Base-by-base conservation (phyloP, 805 yeast species). In the Lipomyces spencermartinsiae region DNA sequence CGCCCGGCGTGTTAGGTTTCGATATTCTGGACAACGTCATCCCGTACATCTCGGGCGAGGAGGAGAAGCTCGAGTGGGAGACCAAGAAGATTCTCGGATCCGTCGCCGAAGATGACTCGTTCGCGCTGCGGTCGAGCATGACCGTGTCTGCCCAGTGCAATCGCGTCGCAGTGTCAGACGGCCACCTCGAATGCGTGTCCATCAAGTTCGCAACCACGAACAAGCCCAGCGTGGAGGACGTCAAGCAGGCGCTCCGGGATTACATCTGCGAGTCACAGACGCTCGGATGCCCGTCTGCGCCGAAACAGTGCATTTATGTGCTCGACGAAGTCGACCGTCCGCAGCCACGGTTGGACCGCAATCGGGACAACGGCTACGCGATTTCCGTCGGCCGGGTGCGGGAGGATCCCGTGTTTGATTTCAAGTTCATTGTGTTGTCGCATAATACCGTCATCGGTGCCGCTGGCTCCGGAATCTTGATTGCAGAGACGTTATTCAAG, bases 401-500 rank as follows among this genome's bases (percentile, higher is more conserved):
- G 83, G 91, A 87, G 74, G 99, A 95, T 78, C 93, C 97, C 8
- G 92, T 95, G 12, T 84, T 95, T 74, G 99, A 95, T 80, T 87
- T 86, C 83, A 95, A 95, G 83, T 94, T 95, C 93, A 97, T 95
- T 64, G 95, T 93, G n/a, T 83, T 95, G 73, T 93, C 98, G 34
- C 99, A 95, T 81, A 95, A 95, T 85, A 95, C 99, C 64, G 86
- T 95, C 75, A 92, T 95, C 73, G 99, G 99, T 77, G 99, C 99
- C 76, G 99, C 99, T 33, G 99, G 99, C 78, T 90, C 98, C 8
- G 99, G 99, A 80, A 85, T 95, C 69, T 87, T 95, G 80, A 95
- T 95, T 78, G 99, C 97, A 63, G 99, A 95, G 83, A 84, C 93
- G 64, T 84, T 95, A 75, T 80, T 86, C 68, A 93, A 93, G 68